Percentiles rank a stretch among this genome's conserved stretches.
These are phyloP conservation scores for Phlebiopsis gigantea DNA, from an alignment of 768 basidiomycete genomes.

Conservation along the genomic window DNA sequence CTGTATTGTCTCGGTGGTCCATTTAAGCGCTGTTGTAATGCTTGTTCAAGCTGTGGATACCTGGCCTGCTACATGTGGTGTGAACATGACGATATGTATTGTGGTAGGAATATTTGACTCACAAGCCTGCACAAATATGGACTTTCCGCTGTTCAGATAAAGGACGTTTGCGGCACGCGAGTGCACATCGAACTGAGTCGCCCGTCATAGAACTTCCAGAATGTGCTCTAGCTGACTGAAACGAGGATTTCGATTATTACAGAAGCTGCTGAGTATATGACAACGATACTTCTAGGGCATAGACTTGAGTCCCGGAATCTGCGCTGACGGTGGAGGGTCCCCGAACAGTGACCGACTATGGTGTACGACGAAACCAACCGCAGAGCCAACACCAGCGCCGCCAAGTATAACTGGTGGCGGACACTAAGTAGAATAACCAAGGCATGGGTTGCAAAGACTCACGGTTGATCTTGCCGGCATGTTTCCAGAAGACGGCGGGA, in stretches of 20 bases:
- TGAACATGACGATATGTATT: too few species aligned
- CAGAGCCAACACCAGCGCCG: slow-evolving; percentile 64
- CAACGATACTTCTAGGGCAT: not conserved
- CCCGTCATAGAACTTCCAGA: not conserved
- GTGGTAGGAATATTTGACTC: too few species aligned
- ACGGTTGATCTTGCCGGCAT: slow-evolving; percentile 59
- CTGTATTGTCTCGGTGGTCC: not conserved
- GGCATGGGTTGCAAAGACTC: slow-evolving; percentile 16
- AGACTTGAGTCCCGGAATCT: slow-evolving; percentile 24
- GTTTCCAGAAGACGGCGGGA: slow-evolving; percentile 71
- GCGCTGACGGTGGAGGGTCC: slow-evolving; percentile 39
- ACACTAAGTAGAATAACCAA: slow-evolving; percentile 3
- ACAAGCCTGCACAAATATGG: too few species aligned
- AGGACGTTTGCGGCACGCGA: too few species aligned
- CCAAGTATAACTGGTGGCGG: slow-evolving; percentile 57
- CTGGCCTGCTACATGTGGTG: too few species aligned
- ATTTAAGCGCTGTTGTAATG: too few species aligned
- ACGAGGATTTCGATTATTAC: too few species aligned
- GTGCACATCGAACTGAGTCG: too few species aligned
- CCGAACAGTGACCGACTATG: slow-evolving; percentile 49
- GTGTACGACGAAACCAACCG: slow-evolving; percentile 54
- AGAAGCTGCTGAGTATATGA: too few species aligned
- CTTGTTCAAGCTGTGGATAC: too few species aligned
- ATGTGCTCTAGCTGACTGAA: too few species aligned
- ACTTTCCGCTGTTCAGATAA: too few species aligned